Evolutionary conservation across 2,329 filamentous ascomycete genomes (phyloP), one percentile per base, ranked within the genome.

Genomic region (Phialophora verrucosa): DNA sequence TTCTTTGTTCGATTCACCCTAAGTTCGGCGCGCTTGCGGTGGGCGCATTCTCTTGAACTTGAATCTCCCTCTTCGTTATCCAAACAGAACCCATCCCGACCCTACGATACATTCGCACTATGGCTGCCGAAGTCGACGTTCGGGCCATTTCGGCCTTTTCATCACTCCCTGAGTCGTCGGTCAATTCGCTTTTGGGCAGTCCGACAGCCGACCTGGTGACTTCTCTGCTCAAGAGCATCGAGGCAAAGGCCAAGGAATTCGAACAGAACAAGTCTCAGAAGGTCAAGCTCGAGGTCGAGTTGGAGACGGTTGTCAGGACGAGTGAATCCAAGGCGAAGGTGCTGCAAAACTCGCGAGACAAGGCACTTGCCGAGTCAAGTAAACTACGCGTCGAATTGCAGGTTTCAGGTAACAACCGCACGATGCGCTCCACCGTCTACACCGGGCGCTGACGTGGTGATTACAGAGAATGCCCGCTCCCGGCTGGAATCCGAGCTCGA

Each of bases 251-350:
- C 42, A 91, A 89, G 73, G 92, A 97, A 74, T 90, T 87, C 73
- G 92, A 97, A 76, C 86, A 88, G 47, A 81, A 97, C 49, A 92
- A 90, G 73, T 90, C 94, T 10, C 91, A 96, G 71, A 98, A 97
- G 80, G 85, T 97, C 53, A 90, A 92, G 72, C 83, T 91, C 54
- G 92, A 97, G 74, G 95, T 99, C 53, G 93, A 98, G 81, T 86
- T 98, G 7, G 95, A 99, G 78, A 95, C 92, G 78, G 90, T 90
- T 20, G 90, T 97, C 56, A 90, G 93, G 73, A 91, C 87, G 71
- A 90, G 90, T 66, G 94, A 98, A 76, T 88, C 90, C 27, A 91
- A 93, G 78, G 89, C 89, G 71, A 92, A 94, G 75, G 87, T 89
- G 8, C 88, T 95, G 76, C 96, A 95, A 79, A 84, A 86, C 5